phyloP scores from a whole-genome alignment of 2,329 filamentous ascomycete species.

The Pestalotiopsis fici region DNA sequence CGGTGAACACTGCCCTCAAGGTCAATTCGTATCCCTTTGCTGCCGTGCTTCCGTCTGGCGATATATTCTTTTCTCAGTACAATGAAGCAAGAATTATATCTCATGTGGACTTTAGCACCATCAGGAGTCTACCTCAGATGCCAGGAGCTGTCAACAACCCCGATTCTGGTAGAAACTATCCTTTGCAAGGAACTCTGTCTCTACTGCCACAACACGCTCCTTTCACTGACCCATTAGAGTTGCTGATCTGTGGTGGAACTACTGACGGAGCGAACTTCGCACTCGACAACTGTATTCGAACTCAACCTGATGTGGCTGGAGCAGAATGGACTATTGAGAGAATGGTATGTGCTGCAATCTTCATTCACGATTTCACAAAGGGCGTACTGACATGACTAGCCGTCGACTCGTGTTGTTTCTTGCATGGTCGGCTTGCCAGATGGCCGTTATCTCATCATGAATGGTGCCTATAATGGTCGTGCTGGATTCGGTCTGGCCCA shows the following conservation, averaged over 20 bases:
- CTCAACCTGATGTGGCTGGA: conserved; percentile 47
- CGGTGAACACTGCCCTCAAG: conserved; percentile 46
- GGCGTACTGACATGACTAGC: conserved; percentile 21
- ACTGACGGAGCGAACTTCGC: conserved; percentile 47
- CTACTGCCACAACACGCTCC: conserved; percentile 56
- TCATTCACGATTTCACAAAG: too few relatives aligned
- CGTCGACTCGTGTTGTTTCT: conserved; percentile 53
- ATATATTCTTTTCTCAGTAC: conserved; percentile 59
- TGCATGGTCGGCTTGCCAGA: conserved; percentile 58
- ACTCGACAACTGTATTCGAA: conserved; percentile 61
- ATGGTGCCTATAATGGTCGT: conserved; percentile 51
- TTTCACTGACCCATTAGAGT: conserved; percentile 46
- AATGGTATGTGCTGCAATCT: conserved; percentile 35
- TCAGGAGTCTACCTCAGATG: conserved; percentile 51
- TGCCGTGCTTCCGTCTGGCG: conserved; percentile 51
- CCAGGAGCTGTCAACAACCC: conserved; percentile 55
- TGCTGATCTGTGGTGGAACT: conserved; percentile 59
- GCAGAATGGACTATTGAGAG: conserved; percentile 58
- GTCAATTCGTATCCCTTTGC: conserved; percentile 63
- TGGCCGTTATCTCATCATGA: conserved; percentile 56
- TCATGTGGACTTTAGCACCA: conserved; percentile 49
- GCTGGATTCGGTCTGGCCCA: conserved; percentile 54
- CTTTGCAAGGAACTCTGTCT: conserved; percentile 55
- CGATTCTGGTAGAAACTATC: conserved; percentile 55
- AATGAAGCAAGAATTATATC: conserved; percentile 60